phyloP scores from a whole-genome alignment of 2,329 filamentous ascomycete genomes.

The Trichoderma guizhouense region DNA sequence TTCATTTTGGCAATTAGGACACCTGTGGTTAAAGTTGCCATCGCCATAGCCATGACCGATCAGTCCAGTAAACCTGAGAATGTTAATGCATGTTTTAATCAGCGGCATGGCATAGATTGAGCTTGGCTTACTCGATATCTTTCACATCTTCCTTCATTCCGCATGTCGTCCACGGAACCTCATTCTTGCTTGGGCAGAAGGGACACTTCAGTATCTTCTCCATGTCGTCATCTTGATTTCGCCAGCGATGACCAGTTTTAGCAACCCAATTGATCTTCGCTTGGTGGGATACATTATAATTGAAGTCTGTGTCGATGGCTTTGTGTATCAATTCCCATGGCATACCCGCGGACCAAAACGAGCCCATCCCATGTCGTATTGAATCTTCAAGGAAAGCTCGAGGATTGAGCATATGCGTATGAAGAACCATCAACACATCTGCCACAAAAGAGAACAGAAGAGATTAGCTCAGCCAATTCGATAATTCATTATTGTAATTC shows the following conservation, averaged over 20 bases:
- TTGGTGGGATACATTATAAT: slow-evolving; percentile 47
- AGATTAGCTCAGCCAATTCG: background rate
- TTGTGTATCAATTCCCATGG: slow-evolving; percentile 61
- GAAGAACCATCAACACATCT: slow-evolving; percentile 78
- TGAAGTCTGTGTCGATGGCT: slow-evolving; percentile 58
- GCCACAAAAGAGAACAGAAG: background rate
- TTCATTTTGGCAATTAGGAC: slow-evolving; percentile 45
- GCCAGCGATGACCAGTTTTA: slow-evolving; percentile 53
- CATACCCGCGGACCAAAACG: slow-evolving; percentile 60
- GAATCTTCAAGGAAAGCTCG: slow-evolving; percentile 71
- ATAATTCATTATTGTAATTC: fast-evolving
- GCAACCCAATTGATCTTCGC: slow-evolving; percentile 46
- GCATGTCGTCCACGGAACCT: slow-evolving; percentile 60
- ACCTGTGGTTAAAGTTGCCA: slow-evolving; percentile 47
- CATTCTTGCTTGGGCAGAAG: slow-evolving; percentile 40
- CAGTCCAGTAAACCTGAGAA: background rate
- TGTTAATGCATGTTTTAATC: background rate
- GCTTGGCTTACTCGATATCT: background rate
- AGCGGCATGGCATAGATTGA: no score
- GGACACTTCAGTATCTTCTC: slow-evolving; percentile 54
- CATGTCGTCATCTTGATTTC: slow-evolving; percentile 51
- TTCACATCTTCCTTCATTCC: slow-evolving; percentile 30
- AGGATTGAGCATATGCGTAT: slow-evolving; percentile 75
- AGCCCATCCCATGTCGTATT: slow-evolving; percentile 52
- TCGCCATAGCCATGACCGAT: slow-evolving; percentile 58